A percentile compares a stretch with the other conserved stretches of the same genome.
These are phyloP conservation scores for Leucocoprinus sp. DNA, from an alignment of 768 basidiomycete species.

Conservation along the genomic window DNA sequence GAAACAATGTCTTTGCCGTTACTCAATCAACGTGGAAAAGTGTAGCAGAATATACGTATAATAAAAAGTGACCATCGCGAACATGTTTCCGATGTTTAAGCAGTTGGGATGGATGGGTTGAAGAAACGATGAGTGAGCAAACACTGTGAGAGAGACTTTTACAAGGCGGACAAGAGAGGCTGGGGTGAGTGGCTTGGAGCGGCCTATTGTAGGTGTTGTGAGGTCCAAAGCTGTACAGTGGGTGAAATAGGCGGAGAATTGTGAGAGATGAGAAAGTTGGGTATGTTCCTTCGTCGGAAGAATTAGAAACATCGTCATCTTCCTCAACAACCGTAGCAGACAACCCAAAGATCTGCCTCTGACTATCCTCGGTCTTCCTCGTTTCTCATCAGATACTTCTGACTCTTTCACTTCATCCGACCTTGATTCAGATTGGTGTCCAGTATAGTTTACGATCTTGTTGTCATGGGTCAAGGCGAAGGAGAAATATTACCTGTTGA, in stretches of 20 bases:
- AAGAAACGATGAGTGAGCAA: slow-evolving; percentile 53
- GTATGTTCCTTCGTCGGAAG: not conserved
- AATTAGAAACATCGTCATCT: slow-evolving; percentile 2
- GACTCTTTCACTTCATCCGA: slow-evolving; percentile 54
- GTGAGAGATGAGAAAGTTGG: slow-evolving; percentile 15
- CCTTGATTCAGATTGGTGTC: slow-evolving; percentile 59
- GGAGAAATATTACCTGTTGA: slow-evolving; percentile 83
- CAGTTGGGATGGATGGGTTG: slow-evolving; percentile 76
- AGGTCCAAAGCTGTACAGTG: slow-evolving; percentile 89
- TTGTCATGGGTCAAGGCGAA: slow-evolving; percentile 81
- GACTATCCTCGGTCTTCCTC: slow-evolving; percentile 70
- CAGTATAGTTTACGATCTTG: slow-evolving; percentile 77
- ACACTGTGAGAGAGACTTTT: slow-evolving; percentile 63
- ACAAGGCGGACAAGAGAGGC: slow-evolving; percentile 85
- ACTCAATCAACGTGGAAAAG: slow-evolving; percentile 82
- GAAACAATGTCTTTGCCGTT: slow-evolving; percentile 86
- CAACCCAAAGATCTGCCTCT: slow-evolving; percentile 48
- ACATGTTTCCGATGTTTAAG: slow-evolving; percentile 82
- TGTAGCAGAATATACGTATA: slow-evolving; percentile 75
- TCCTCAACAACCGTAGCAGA: slow-evolving; percentile 33
- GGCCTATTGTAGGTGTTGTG: slow-evolving; percentile 83
- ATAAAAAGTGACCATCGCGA: slow-evolving; percentile 90
- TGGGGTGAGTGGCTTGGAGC: slow-evolving; percentile 85
- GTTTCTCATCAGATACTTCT: no score
- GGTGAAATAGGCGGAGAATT: slow-evolving; percentile 54